These are phyloP conservation scores for Fusarium camptoceras DNA, from an alignment of 2,329 filamentous ascomycete genomes.

Conservation along the genomic window DNA sequence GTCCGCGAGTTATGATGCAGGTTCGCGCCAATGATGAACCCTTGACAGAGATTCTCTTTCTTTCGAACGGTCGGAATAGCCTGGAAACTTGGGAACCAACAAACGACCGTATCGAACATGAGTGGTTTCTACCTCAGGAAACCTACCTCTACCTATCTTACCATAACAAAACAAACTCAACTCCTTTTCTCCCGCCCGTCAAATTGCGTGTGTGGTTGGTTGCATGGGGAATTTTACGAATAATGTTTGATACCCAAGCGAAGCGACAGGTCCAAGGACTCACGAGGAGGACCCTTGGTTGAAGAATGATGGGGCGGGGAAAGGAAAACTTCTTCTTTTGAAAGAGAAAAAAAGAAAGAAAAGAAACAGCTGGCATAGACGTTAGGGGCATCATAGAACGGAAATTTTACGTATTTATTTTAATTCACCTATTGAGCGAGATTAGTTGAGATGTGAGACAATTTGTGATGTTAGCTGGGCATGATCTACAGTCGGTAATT, in stretches of 20 bases:
- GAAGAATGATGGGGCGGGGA: neutral
- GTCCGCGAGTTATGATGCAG: neutral
- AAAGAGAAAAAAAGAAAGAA: conserved; percentile 18
- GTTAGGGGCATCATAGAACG: conserved; percentile 38
- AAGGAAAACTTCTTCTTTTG: neutral
- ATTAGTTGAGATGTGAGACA: neutral
- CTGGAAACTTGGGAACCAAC: neutral
- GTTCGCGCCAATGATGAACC: neutral
- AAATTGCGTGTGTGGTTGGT: conserved; percentile 30
- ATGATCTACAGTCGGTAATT: neutral
- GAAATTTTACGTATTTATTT: conserved; percentile 37
- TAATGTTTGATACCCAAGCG: conserved; percentile 43
- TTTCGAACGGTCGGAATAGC: conserved; percentile 15
- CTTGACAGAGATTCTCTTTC: conserved; percentile 21
- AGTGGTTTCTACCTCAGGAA: neutral
- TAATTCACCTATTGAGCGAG: conserved; percentile 23
- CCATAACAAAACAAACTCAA: conserved; percentile 36
- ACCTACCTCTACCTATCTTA: conserved; percentile 17
- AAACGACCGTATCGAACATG: conserved; percentile 6
- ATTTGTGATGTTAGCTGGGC: neutral
- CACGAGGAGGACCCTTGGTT: neutral
- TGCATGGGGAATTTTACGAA: conserved; percentile 43
- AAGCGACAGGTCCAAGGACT: too few species aligned
- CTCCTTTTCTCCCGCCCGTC: conserved; percentile 29
- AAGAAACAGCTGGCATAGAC: conserved; percentile 34